phyloP scores from a whole-genome alignment of 2,329 filamentous ascomycete species.

The Colletotrichum sp. region DNA sequence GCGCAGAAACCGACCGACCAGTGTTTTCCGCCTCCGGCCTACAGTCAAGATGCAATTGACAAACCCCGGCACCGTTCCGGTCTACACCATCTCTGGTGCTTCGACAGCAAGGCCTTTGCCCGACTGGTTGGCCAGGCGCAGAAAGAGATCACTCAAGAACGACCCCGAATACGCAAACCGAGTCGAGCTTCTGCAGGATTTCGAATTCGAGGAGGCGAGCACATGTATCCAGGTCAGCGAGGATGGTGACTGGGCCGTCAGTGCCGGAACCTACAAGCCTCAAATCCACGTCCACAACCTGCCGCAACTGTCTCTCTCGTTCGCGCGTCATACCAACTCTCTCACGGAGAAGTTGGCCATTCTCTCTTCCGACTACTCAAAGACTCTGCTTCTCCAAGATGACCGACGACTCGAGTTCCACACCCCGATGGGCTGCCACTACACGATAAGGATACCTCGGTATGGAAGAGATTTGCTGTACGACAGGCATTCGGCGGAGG shows the following conservation, averaged over 20 bases:
- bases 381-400: slow-evolving; percentile 90
- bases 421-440: slow-evolving; percentile 85
- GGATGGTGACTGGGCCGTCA: slow-evolving; percentile 84
- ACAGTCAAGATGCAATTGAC: slow-evolving; percentile 73
- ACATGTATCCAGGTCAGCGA: slow-evolving; percentile 88
- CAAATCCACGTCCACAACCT: slow-evolving; percentile 97
- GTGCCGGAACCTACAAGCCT: slow-evolving; percentile 75
- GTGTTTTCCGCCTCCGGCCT: not conserved
- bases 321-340: slow-evolving; percentile 86
- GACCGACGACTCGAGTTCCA: slow-evolving; percentile 94
- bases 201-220: slow-evolving; percentile 96
- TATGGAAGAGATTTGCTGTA: slow-evolving; percentile 92
- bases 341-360: slow-evolving; percentile 92
- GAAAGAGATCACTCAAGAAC: slow-evolving; percentile 90
- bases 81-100: slow-evolving; percentile 94
- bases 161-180: slow-evolving; percentile 93
- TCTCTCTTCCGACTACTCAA: slow-evolving; percentile 89
- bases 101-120: slow-evolving; percentile 87
- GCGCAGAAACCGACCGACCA: slow-evolving; percentile 1
- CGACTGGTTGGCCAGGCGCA: slow-evolving; percentile 90
- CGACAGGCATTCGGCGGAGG: slow-evolving; percentile 81
- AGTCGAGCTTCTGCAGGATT: slow-evolving; percentile 94
- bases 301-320: slow-evolving; percentile 92
- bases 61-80: slow-evolving; percentile 81
- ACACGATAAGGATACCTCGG: slow-evolving; percentile 85